These are phyloP conservation scores for Hylodesmum podocarpum DNA, from an alignment of 306 rosid species.

Conservation along the genomic window DNA sequence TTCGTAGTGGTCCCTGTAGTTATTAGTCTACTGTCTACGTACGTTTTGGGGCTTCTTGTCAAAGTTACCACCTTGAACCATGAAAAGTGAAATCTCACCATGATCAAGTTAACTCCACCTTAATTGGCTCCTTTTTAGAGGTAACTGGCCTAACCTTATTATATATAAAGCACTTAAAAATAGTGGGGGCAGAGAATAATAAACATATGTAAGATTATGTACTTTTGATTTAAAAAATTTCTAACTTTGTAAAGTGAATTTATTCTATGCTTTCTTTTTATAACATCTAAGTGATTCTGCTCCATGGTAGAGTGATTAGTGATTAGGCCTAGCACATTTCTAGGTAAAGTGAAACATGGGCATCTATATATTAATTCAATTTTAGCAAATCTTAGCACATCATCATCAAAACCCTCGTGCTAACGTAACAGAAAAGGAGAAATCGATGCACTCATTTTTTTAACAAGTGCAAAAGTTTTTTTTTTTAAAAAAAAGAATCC, in stretches of 20 bases:
- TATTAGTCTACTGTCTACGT: background rate
- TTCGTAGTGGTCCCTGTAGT: background rate
- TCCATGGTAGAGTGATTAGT: background rate
- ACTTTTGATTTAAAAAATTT: background rate
- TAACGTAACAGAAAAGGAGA: background rate
- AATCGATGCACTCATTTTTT: background rate
- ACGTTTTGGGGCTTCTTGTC: background rate
- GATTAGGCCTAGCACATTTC: conserved; percentile 19
- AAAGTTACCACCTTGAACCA: background rate
- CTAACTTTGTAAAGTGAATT: conserved; percentile 20
- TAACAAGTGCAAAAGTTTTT: background rate
- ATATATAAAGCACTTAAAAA: background rate
- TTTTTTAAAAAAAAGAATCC: background rate
- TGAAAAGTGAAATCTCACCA: background rate
- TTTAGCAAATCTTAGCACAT: background rate
- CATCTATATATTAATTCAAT: conserved; percentile 18
- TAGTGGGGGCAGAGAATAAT: background rate
- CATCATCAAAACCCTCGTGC: background rate
- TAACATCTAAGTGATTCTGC: conserved; percentile 26
- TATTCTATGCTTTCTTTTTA: conserved; percentile 22
- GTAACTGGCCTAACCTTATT: conserved; percentile 14
- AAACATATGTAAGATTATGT: background rate
- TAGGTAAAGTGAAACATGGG: conserved; percentile 27
- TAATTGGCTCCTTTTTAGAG: background rate
- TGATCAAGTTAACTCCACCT: background rate